phyloP scores from a whole-genome alignment of 78 protist genomes.

The Tieghemostelium lacteum region DNA sequence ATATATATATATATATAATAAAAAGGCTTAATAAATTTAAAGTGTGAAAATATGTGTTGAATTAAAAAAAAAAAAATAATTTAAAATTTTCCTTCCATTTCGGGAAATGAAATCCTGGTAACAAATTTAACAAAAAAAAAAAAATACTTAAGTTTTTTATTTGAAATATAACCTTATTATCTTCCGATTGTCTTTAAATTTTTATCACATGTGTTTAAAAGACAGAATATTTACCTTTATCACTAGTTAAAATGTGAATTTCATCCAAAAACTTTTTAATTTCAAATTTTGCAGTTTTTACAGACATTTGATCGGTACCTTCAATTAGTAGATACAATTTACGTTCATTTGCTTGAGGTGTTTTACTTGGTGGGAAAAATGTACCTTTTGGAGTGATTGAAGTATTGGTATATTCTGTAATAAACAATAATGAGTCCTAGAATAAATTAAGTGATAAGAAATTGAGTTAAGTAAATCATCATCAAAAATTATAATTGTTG shows the following conservation, averaged over 20 bases:
- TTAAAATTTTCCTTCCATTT: too few relatives aligned
- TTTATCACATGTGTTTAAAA: too few relatives aligned
- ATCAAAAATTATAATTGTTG: not conserved
- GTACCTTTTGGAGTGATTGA: constrained; percentile 87
- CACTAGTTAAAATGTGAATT: constrained; percentile 13
- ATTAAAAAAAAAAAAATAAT: too few relatives aligned
- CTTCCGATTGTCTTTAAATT: too few relatives aligned
- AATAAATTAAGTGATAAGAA: not conserved
- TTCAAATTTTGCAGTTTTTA: constrained; percentile 78
- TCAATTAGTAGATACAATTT: constrained; percentile 89
- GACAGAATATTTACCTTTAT: constrained; percentile 30
- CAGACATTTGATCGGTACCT: constrained; percentile 71
- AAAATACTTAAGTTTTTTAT: too few relatives aligned
- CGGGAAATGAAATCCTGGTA: too few relatives aligned
- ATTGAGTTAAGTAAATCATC: not conserved
- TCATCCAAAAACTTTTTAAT: constrained; percentile 84
- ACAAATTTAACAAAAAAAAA: too few relatives aligned
- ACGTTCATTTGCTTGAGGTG: constrained; percentile 85
- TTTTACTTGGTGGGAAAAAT: constrained; percentile 85
- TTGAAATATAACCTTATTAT: too few relatives aligned
- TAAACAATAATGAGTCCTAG: constrained; percentile 57
- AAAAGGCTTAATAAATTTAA: too few relatives aligned
- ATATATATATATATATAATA: too few relatives aligned
- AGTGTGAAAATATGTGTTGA: too few relatives aligned
- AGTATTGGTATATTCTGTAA: constrained; percentile 76